Conservation (phyloP, 495 filamentous ascomycete genomes). For the Tuber melanosporum region DNA sequence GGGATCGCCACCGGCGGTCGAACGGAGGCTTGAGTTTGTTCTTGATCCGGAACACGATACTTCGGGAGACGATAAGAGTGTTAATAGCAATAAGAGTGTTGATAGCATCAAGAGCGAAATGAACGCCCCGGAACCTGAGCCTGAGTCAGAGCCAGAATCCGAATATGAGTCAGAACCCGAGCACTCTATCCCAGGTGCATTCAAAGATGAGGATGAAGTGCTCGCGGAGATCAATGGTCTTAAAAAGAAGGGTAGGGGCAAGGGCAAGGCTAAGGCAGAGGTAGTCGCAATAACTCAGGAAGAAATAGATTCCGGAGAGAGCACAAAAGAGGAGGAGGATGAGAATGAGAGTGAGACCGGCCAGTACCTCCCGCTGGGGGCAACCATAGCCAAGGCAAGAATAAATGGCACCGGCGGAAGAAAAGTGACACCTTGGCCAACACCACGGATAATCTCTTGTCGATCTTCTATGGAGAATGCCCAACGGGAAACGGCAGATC, state of each 20-base stretch:
- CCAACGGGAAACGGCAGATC: constrained; percentile 7
- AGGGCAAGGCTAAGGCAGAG: not conserved
- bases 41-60: not conserved
- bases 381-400: not conserved
- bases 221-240: constrained; percentile 1
- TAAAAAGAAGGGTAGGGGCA: not conserved
- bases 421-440: constrained; percentile 38
- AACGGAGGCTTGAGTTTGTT: constrained; percentile 1
- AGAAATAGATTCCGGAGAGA: constrained; percentile 3
- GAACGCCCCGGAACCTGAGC: not conserved
- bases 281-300: not conserved
- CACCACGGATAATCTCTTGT: constrained; percentile 28
- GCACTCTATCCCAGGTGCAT: not conserved
- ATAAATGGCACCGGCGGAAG: constrained; percentile 18
- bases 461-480: constrained; percentile 15
- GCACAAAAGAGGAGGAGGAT: not conserved
- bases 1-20: not conserved
- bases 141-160: not conserved
- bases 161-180: constrained; percentile 6
- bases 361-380: not conserved
- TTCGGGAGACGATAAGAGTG: not conserved
- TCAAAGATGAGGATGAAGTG: constrained; percentile 9
- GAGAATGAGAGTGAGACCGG: constrained; percentile 2
- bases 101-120: not conserved
- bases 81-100: not conserved